These are phyloP conservation scores for Craterostigma plantagineum DNA, from an alignment of 257 asterid species.

Conservation along the genomic window DNA sequence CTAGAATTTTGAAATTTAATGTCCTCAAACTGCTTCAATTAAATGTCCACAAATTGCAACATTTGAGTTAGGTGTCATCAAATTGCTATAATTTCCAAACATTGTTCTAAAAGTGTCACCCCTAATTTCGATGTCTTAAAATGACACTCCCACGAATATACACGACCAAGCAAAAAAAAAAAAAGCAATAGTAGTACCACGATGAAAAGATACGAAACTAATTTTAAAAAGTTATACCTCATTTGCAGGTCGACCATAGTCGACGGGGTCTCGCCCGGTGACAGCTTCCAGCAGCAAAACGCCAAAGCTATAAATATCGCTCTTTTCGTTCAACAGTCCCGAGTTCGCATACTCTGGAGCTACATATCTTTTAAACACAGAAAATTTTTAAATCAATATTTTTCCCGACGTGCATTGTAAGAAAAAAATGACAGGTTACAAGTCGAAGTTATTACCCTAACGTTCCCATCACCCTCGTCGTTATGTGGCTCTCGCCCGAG, in stretches of 20 bases:
- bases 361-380: background rate
- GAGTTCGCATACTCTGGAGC: constrained; percentile 2
- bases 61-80: no score
- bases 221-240: background rate
- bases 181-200: no score
- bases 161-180: no score
- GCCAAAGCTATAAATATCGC: constrained; percentile 3
- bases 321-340: constrained; percentile 11
- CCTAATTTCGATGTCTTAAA: no score
- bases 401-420: background rate
- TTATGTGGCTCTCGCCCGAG: constrained; percentile 13
- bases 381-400: background rate
- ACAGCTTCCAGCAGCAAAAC: constrained; percentile 12
- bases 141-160: no score
- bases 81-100: no score
- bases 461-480: constrained; percentile 12
- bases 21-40: no score
- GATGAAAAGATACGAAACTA: no score
- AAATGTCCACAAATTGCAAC: no score
- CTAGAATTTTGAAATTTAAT: no score
- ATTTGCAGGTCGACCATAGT: constrained; percentile 1
- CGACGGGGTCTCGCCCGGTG: constrained; percentile 9
- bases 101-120: no score
- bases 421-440: no score
- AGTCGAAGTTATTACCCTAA: constrained; percentile 2